Conservation (phyloP, 441 rosid species). For the Sinapis alba region DNA sequence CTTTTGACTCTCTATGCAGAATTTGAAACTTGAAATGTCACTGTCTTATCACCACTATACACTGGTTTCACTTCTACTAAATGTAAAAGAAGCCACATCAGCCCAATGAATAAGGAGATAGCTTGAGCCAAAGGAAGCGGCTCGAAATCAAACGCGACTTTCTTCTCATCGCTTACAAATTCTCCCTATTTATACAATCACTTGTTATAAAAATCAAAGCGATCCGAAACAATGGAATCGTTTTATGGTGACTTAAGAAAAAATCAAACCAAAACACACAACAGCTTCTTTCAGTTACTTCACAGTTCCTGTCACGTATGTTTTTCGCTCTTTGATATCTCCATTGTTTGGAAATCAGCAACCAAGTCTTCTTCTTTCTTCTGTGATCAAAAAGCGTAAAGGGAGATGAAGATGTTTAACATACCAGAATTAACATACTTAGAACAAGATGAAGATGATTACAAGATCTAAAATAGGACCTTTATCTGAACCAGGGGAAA, state of each 20-base stretch:
- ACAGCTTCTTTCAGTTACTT: constrained; percentile 18
- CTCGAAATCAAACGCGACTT: too few species aligned
- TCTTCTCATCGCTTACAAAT: too few species aligned
- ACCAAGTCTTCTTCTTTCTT: constrained; percentile 39
- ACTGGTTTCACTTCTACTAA: too few species aligned
- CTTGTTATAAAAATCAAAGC: constrained; percentile 28
- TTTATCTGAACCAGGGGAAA: constrained; percentile 27
- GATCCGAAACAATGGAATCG: constrained; percentile 32
- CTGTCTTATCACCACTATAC: too few species aligned
- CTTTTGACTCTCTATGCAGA: too few species aligned
- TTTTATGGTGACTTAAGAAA: constrained; percentile 17
- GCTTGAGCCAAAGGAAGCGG: too few species aligned
- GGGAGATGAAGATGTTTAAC: too few species aligned
- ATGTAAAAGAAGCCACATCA: too few species aligned
- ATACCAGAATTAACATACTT: not conserved
- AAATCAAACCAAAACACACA: constrained; percentile 19
- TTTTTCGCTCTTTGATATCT: constrained; percentile 26
- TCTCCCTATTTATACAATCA: too few species aligned
- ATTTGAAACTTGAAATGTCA: too few species aligned
- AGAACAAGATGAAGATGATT: not conserved
- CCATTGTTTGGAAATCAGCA: constrained; percentile 32
- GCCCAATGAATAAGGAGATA: too few species aligned
- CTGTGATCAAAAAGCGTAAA: constrained; percentile 25
- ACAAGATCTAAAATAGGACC: not conserved
- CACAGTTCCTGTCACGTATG: not conserved